Evolutionary conservation across 2,329 filamentous ascomycete species (phyloP).

Genomic region (Botryotinia globosa): DNA sequence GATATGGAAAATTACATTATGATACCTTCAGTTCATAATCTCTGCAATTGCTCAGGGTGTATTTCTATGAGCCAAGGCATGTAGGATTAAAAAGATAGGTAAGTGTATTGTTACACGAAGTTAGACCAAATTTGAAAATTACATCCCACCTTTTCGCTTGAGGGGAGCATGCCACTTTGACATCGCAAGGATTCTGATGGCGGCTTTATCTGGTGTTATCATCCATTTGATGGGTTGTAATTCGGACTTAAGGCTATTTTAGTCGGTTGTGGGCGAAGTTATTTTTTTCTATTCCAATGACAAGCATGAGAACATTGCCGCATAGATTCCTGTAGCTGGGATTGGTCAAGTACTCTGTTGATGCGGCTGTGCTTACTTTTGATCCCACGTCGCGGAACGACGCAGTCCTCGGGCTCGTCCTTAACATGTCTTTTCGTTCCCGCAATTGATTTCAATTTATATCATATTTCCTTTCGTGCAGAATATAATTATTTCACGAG

Average conservation of each 20-base stretch:
- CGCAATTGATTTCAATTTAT: background rate
- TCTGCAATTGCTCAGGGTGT: background rate
- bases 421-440: background rate
- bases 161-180: background rate
- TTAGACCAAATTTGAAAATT: background rate
- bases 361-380: background rate
- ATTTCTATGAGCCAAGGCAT: background rate
- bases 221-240: background rate
- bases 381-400: background rate
- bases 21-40: background rate
- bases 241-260: background rate
- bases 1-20: too few species aligned
- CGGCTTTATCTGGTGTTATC: background rate
- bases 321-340: background rate
- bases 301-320: background rate
- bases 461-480: background rate
- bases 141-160: too few species aligned
- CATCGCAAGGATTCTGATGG: background rate
- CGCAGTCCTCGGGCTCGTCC: background rate
- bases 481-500: background rate
- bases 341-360: background rate
- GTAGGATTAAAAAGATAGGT: background rate
- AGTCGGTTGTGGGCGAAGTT: background rate
- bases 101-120: background rate
- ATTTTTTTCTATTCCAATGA: background rate